Base-by-base conservation (phyloP, 192 early-diverging fungal species). In the Rhizophagus sp. region DNA sequence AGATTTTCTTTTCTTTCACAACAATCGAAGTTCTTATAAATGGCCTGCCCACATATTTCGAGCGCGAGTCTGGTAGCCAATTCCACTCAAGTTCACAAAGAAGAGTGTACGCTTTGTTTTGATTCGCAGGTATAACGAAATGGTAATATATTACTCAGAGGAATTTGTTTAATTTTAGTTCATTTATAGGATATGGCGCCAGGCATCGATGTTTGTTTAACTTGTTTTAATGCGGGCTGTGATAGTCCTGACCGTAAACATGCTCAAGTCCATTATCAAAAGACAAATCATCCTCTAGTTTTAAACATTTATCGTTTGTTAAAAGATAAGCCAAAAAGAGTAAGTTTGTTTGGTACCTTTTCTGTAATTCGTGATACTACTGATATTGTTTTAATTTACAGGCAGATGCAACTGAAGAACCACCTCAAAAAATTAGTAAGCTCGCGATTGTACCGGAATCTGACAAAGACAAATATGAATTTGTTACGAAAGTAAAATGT, bases 91-190 rank as follows among this genome's bases (percentile, higher is more conserved):
- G 85, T 96, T 25, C 88, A 96, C 90, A 99, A 98, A 86, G 97
- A 99, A 75, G 97, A 99, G 85, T 99, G 96, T 85, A 96, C 95
- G 24, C 87, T 92, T 66, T 99, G 97, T 87, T 99, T 96, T 87
- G 95, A 96, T 79, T 75, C 78, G 36, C 79, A 82, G 81, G 69
- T 81, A 63, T 67, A n/a, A 24, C 19, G 13, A 61, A 44, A 17
- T 63, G 34, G 41, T 19, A 9, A 27, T 63, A 13, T 3, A 62
- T 67, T 41, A 34, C 12, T 36, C 34, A 4, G 7, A 41, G 39
- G 39, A 30, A 52, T 39, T 6, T 82, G 22, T 47, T 47, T 12
- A 47, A 12, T 47, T 4, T 47, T 47, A 47, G 11, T 47, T 47
- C 11, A 12, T 47, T 47, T 19, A 24, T 81, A 96, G 94, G 93